Evolutionary conservation across 192 early-diverging fungal genomes (phyloP), one percentile per base, ranked within the genome.

Genomic region (Backusella luteola): DNA sequence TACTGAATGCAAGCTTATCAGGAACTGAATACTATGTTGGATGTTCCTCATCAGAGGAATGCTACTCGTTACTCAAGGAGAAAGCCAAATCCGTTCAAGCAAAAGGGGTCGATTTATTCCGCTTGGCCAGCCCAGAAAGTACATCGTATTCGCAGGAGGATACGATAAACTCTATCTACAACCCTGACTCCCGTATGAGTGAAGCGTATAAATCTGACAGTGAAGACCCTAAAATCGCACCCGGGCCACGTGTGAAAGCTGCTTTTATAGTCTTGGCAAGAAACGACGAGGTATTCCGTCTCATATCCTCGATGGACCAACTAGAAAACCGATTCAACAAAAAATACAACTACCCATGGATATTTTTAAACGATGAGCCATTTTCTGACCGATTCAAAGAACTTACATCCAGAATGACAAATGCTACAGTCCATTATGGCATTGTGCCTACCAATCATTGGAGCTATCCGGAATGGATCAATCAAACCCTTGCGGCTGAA

Each of bases 401-500:
- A 26, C 53, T 84, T 72, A 90, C 85, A 0, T 68, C 79, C 0
- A 77, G 75, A 1, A 85, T 86, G 79, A 91, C 90, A 7, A 80
- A 82, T 1, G 84, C 84, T 39, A 79, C 86, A 38, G 84, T 86
- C 14, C 85, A 85, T 1, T 91, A 89, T 85, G 87, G 84, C 0
- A 49, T 84, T 29, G 35, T 96, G 23, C 89, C 89, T 6, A 38
- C 75, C 23, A 90, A 94, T 63, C 90, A 93, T 74, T 96, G 96
- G 95, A 89, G 87, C 56, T 90, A 92, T 72, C 96, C 96, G 0
- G 76, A 74, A 7, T 94, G 93, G 90, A 94, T 97, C 77, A 85
- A 95, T 80, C 73, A 88, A 77, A 85, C 84, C 0, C 67, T 79
- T 36, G 93, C 91, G 2, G 75, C 49, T 8, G 79, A 86, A 71